Conservation (phyloP, 495 filamentous ascomycete genomes). For the Penicillium tannophilum region DNA sequence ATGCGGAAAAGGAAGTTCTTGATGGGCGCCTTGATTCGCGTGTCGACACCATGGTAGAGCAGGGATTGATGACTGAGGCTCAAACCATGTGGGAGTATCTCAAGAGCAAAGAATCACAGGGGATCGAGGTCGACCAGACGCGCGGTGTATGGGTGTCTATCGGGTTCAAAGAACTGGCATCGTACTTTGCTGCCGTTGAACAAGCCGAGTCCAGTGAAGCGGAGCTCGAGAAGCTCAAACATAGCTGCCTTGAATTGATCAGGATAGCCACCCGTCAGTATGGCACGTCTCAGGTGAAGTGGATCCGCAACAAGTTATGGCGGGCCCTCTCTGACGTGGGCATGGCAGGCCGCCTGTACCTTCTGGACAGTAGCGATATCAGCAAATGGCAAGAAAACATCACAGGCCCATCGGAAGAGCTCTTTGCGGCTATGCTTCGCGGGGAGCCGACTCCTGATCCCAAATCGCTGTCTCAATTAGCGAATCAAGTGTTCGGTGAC, state of each 20-base stretch:
- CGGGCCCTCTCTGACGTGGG: constrained; percentile 57
- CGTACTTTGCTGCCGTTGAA: constrained; percentile 60
- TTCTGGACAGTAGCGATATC: constrained; percentile 74
- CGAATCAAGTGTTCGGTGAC: constrained; percentile 55
- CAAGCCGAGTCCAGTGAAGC: constrained; percentile 32
- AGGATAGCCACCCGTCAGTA: constrained; percentile 85
- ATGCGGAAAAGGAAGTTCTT: constrained; percentile 67
- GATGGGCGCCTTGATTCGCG: constrained; percentile 70
- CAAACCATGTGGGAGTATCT: constrained; percentile 59
- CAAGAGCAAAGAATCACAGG: constrained; percentile 45
- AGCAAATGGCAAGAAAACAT: constrained; percentile 59
- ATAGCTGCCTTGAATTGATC: constrained; percentile 56
- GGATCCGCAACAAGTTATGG: constrained; percentile 83
- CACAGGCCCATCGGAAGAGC: constrained; percentile 59
- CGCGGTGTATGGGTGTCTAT: constrained; percentile 95
- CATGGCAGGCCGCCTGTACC: constrained; percentile 59
- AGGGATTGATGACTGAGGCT: constrained; percentile 73
- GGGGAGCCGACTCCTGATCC: constrained; percentile 60
- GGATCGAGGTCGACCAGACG: constrained; percentile 62
- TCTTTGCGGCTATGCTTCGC: constrained; percentile 63
- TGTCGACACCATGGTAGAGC: constrained; percentile 78
- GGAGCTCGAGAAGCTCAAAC: constrained; percentile 46
- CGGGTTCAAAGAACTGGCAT: constrained; percentile 86
- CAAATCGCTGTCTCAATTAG: constrained; percentile 59
- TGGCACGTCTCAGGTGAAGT: constrained; percentile 76